Evolutionary conservation across 1,284 basidiomycete species (phyloP), one percentile per base, ranked within the genome.

Genomic region (Volvariella surrecta): DNA sequence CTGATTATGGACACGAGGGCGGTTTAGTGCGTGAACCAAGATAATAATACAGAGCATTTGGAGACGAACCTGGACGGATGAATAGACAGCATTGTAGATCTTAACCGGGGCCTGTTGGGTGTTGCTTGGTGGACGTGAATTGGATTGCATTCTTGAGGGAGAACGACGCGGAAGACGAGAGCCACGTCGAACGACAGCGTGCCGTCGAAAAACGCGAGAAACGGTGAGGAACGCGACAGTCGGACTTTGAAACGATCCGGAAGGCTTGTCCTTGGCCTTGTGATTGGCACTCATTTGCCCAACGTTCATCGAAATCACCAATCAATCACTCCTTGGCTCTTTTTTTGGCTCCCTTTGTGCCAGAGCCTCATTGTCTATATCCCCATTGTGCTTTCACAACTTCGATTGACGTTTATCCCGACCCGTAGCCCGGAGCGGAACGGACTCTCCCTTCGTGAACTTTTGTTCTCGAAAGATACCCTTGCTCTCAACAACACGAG

Each of bases 11-110:
- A 66, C 67, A 66, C 67, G 64, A 67, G 56, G 58, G 60, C 55
- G 55, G 24, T 28, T 11, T 64, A 52, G 48, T 42, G 35, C 17
- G 35, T 42, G 30, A 47, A 45, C 48, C 39, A 40, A 31, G 46
- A 18, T 48, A 47, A 18, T 17, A 3, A 45, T 37, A 42, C 19
- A 37, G 24, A 18, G 15, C 30, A n/a, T n/a, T n/a, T n/a, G n/a
- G 13, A 35, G 31, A 55, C 63, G 31, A 46, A 85, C 84, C 79
- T 89, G 86, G 7, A 89, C 87, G 17, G 85, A 87, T 10, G 85
- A 88, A 56, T 89, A 89, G 39, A 89, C 87, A 6, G 86, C 86
- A 76, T 89, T 89, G 67, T 89, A 89, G 52, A 89, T 88, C 67
- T 88, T 88, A 44, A 87, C 80, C 31, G 79, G 75, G 40, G 78